Conservation (phyloP, 2,329 filamentous ascomycete genomes). For the Colletotrichum sp. region DNA sequence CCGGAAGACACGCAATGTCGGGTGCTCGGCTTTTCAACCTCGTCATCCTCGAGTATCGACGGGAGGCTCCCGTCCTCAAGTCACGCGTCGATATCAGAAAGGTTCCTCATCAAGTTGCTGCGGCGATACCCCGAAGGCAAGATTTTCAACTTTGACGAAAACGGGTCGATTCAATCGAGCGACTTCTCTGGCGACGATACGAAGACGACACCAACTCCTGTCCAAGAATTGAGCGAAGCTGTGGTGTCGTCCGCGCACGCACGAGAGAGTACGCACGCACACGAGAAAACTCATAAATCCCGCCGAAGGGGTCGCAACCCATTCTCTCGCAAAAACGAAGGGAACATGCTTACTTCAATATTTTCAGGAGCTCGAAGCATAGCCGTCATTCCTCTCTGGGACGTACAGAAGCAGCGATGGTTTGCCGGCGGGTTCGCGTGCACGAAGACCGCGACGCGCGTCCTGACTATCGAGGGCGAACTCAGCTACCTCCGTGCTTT, state of each 20-base stretch:
- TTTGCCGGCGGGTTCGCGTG: slow-evolving; percentile 55
- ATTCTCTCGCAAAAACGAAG: slow-evolving; percentile 26
- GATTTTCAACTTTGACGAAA: slow-evolving; percentile 47
- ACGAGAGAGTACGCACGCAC: too few species aligned
- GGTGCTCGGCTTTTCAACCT: slow-evolving; percentile 44
- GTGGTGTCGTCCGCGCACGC: not conserved
- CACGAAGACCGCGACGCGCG: slow-evolving; percentile 45
- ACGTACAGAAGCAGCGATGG: slow-evolving; percentile 48
- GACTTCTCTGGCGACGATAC: slow-evolving; percentile 30
- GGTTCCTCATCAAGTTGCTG: slow-evolving; percentile 43
- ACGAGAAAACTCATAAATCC: not conserved
- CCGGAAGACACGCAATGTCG: slow-evolving; percentile 24
- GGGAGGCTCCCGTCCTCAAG: slow-evolving; percentile 14
- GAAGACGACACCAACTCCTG: not conserved
- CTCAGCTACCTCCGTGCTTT: slow-evolving; percentile 57
- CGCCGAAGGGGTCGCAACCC: not conserved
- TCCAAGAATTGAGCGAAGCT: accelerated
- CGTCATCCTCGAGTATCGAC: slow-evolving; percentile 35
- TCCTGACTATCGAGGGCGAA: slow-evolving; percentile 51
- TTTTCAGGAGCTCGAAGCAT: slow-evolving; percentile 51
- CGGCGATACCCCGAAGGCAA: slow-evolving; percentile 49
- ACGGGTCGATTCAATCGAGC: slow-evolving; percentile 36
- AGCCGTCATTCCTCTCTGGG: slow-evolving; percentile 53
- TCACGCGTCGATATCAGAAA: slow-evolving; percentile 36
- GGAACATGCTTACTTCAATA: slow-evolving; percentile 30